Evolutionary conservation across 306 rosid species (phyloP).

Genomic region (Argentina anserina): DNA sequence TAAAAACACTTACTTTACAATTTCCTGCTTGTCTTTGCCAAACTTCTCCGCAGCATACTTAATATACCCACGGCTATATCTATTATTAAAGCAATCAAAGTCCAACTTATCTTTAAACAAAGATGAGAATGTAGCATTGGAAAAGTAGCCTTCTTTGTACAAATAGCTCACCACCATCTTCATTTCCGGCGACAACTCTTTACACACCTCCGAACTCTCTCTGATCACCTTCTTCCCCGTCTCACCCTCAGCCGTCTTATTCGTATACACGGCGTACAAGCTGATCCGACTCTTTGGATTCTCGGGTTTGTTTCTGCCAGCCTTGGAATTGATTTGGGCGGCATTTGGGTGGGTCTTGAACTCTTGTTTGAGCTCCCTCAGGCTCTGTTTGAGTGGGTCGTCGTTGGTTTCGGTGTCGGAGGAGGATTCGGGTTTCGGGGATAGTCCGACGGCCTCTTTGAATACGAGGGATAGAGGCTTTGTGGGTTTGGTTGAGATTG

Average conservation of each 20-base stretch:
- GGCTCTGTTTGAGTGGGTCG: slow-evolving; percentile 27
- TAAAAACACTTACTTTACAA: slow-evolving; percentile 59
- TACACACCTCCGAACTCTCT: slow-evolving; percentile 28
- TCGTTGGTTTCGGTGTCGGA: slow-evolving; percentile 6
- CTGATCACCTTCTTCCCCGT: not conserved
- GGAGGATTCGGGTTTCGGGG: slow-evolving; percentile 12
- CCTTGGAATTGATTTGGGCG: not conserved
- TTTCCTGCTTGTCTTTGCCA: slow-evolving; percentile 52
- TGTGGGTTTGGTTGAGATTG: slow-evolving; percentile 9
- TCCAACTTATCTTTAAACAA: slow-evolving; percentile 31
- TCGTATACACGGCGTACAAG: slow-evolving; percentile 29
- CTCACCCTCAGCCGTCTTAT: not conserved
- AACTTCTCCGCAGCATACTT: slow-evolving; percentile 48
- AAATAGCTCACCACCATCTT: slow-evolving; percentile 45
- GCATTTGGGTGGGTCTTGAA: slow-evolving; percentile 19
- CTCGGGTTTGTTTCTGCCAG: not conserved
- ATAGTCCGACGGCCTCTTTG: slow-evolving; percentile 34
- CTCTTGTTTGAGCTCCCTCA: slow-evolving; percentile 32
- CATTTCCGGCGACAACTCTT: slow-evolving; percentile 55
- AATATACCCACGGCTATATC: slow-evolving; percentile 35
- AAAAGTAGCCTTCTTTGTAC: slow-evolving; percentile 54
- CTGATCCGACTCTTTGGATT: slow-evolving; percentile 18
- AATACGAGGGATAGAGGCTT: slow-evolving; percentile 43
- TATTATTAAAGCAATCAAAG: slow-evolving; percentile 40
- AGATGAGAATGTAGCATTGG: slow-evolving; percentile 45